Conservation (phyloP, 2,329 filamentous ascomycete species). For the Chalaropsis ovoidea region DNA sequence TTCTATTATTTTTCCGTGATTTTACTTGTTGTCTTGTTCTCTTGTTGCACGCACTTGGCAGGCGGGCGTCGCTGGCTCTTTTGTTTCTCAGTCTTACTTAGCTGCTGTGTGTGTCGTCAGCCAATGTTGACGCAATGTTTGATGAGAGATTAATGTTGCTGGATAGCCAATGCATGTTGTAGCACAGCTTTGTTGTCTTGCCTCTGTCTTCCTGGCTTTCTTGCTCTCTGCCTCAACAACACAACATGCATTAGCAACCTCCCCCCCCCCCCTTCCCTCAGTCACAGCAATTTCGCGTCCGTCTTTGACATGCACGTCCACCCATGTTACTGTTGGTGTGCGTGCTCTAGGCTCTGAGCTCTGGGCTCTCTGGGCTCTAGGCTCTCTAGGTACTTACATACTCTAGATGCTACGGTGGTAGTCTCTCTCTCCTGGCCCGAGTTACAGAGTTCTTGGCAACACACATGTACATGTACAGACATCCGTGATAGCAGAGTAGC, state of each 20-base stretch:
- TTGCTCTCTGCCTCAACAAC: neutral
- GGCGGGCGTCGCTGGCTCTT: neutral
- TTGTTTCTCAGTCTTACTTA: neutral
- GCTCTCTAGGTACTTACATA: too few relatives aligned
- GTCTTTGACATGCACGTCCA: neutral
- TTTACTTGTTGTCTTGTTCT: neutral
- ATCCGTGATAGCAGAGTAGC: constrained; percentile 9
- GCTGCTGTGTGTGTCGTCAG: neutral
- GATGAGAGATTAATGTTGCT: too few relatives aligned
- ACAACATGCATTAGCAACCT: neutral
- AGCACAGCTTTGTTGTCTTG: neutral
- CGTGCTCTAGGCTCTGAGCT: neutral
- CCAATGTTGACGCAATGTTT: neutral
- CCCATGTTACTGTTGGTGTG: neutral
- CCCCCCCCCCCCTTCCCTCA: neutral
- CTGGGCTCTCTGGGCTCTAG: too few relatives aligned
- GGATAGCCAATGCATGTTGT: too few relatives aligned
- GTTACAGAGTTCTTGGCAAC: neutral
- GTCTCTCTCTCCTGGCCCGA: neutral
- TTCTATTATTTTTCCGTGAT: neutral
- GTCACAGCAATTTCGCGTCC: neutral
- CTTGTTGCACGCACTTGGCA: neutral
- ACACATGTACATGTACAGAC: neutral
- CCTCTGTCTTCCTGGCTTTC: neutral
- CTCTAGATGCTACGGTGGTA: neutral